Percentiles rank a stretch among this genome's conserved stretches.
These are phyloP conservation scores for Termitomyces sp. DNA, from an alignment of 768 basidiomycete species.

Conservation along the genomic window DNA sequence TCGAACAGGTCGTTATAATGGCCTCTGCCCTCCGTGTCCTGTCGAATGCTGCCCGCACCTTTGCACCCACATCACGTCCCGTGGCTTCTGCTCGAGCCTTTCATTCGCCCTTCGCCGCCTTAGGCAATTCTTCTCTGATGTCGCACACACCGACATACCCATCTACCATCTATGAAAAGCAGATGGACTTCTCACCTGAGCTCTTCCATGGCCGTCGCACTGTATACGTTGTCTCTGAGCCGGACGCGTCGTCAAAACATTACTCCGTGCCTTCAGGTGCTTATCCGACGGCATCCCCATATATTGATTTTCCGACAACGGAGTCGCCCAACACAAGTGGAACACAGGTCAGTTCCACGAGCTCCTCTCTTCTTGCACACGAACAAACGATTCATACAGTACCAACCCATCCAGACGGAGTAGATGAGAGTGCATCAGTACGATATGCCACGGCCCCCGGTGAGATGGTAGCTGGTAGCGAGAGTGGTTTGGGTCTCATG, in stretches of 20 bases:
- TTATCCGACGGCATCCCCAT: slow-evolving; percentile 45
- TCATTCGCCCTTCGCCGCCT: slow-evolving; percentile 59
- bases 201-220: slow-evolving; percentile 48
- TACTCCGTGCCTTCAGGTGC: slow-evolving; percentile 73
- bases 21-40: slow-evolving; percentile 23
- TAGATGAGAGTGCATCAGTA: slow-evolving; percentile 43
- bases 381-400: slow-evolving; percentile 36
- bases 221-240: slow-evolving; percentile 64
- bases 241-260: slow-evolving; percentile 53
- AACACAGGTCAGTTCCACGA: slow-evolving; percentile 36
- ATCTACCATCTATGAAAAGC: slow-evolving; percentile 53
- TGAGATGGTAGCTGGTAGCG: slow-evolving; percentile 38
- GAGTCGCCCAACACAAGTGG: slow-evolving; percentile 30
- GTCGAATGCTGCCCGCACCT: slow-evolving; percentile 17
- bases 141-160: slow-evolving; percentile 27
- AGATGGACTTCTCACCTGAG: slow-evolving; percentile 46
- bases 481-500: slow-evolving; percentile 37
- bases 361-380: slow-evolving; percentile 32
- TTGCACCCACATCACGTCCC: slow-evolving; percentile 16
- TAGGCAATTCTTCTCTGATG: slow-evolving; percentile 33
- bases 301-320: slow-evolving; percentile 34
- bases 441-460: slow-evolving; percentile 37
- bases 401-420: slow-evolving; percentile 34
- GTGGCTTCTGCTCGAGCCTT: slow-evolving; percentile 38
- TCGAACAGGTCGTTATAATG: slow-evolving; percentile 18